phyloP scores from a whole-genome alignment of 2,329 filamentous ascomycete genomes.

The Ophiosphaerella herpotricha region DNA sequence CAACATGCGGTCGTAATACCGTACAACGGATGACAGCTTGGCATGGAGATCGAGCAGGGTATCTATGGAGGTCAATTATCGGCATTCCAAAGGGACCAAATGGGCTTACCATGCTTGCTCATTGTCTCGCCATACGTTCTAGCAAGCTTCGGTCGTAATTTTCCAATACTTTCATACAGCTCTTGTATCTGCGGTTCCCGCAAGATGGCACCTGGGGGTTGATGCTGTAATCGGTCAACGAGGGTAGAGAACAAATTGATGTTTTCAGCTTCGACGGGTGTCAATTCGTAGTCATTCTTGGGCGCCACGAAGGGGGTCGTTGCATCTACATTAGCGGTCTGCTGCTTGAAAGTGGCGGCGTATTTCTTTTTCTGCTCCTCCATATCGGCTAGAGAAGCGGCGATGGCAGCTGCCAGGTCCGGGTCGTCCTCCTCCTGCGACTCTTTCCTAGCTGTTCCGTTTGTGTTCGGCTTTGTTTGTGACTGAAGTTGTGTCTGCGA shows the following conservation, averaged over 20 bases:
- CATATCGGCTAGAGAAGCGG: conserved; percentile 93
- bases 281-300: conserved; percentile 94
- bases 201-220: conserved; percentile 93
- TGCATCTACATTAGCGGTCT: conserved; percentile 62
- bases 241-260: conserved; percentile 95
- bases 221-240: conserved; percentile 91
- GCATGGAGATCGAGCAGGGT: conserved; percentile 91
- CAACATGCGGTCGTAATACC: conserved; percentile 97
- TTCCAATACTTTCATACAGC: conserved; percentile 95
- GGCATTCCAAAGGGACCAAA: neutral
- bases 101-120: conserved; percentile 88
- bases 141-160: conserved; percentile 88
- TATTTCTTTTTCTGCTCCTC: conserved; percentile 96
- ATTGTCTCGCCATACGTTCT: conserved; percentile 97
- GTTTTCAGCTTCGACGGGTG: conserved; percentile 91
- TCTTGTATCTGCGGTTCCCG: conserved; percentile 97
- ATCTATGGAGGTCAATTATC: conserved; percentile 61
- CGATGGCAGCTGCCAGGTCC: conserved; percentile 92
- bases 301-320: conserved; percentile 60
- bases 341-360: conserved; percentile 79
- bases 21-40: conserved; percentile 92
- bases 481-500: conserved; percentile 62
- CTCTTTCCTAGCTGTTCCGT: conserved; percentile 41
- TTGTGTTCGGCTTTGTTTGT: conserved; percentile 41
- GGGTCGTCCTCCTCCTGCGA: conserved; percentile 83